phyloP scores from a whole-genome alignment of 1,284 basidiomycete genomes.

The Pseudozyma flocculosa region DNA sequence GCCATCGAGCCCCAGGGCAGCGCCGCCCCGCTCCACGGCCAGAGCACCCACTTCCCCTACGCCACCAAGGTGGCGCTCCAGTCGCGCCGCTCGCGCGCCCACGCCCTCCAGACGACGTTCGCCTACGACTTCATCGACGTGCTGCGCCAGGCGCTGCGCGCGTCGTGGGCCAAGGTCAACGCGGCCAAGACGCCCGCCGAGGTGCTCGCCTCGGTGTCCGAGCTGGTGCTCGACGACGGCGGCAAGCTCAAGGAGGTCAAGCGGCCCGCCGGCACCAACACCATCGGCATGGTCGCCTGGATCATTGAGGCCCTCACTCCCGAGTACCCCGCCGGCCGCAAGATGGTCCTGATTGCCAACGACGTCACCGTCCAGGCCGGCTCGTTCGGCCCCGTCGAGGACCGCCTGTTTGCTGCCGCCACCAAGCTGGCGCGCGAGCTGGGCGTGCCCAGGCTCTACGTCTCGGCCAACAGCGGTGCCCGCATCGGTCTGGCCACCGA shows the following conservation, averaged over 20 bases:
- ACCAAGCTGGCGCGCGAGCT: slow-evolving; percentile 86
- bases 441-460: slow-evolving; percentile 90
- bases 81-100: slow-evolving; percentile 98
- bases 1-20: slow-evolving; percentile 60
- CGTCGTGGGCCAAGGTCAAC: slow-evolving; percentile 81
- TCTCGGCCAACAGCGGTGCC: slow-evolving; percentile 97
- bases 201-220: slow-evolving; percentile 61
- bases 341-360: slow-evolving; percentile 88
- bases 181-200: slow-evolving; percentile 44
- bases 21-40: slow-evolving; percentile 42
- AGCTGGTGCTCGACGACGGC: slow-evolving; percentile 77
- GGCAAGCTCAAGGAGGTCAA: slow-evolving; percentile 84
- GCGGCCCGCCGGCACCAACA: slow-evolving; percentile 88
- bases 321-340: slow-evolving; percentile 86
- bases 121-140: slow-evolving; percentile 98
- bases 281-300: slow-evolving; percentile 98
- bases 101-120: slow-evolving; percentile 96
- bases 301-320: slow-evolving; percentile 89
- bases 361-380: slow-evolving; percentile 99
- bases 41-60: slow-evolving; percentile 65
- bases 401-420: slow-evolving; percentile 93
- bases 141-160: slow-evolving; percentile 92
- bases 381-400: slow-evolving; percentile 93
- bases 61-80: slow-evolving; percentile 98
- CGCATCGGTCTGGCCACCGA: slow-evolving; percentile 96